Base-by-base conservation (phyloP, 164 flowering plant genomes). In the Piper longum region DNA sequence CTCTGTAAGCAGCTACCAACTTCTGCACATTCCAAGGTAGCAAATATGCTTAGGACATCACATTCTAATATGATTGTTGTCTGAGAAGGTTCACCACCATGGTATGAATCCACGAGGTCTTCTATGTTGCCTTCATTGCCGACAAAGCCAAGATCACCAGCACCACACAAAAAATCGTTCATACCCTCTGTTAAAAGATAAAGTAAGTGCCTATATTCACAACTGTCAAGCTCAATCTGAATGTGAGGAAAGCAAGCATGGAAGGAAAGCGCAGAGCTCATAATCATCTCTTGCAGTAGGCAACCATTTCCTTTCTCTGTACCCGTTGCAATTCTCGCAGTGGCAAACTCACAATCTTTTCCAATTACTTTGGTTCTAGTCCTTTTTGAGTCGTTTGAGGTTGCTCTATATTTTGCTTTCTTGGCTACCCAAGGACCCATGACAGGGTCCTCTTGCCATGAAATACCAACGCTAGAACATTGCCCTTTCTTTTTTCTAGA, bases 351-450 rank as follows among this genome's bases (percentile, higher is more conserved):
- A 63, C 68, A 73, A 61, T 74, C 84, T 65, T 80, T 81, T 60
- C 77, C 82, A 7, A 9, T 66, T 57, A 67, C 75, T 57, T 78
- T 81, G 64, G 67, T 73, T 71, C 74, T 73, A 26, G 67, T 69
- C 57, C 64, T 70, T 17, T 26, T 63, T 13, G 74, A 67, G 66
- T 82, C 82, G 63, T 78, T 84, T 61, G 78, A 74, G 55, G 80
- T 74, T 66, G 88, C 96, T 55, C 86, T 60, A 41, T 52, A 60
- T 79, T 81, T 77, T 41, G 87, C 98, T 75, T 65, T 87, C 72
- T 74, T 71, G 16, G 73, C 72, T 54, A 87, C 76, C 84, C 87
- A 82, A 64, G 93, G 82, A 48, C 87, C 98, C 64, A 87, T 85
- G 17, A 73, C 76, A 66, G 78, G 64, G 71, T 78, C 80, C 41